Conservation (phyloP, 768 basidiomycete species). For the Gyrodon lividus region DNA sequence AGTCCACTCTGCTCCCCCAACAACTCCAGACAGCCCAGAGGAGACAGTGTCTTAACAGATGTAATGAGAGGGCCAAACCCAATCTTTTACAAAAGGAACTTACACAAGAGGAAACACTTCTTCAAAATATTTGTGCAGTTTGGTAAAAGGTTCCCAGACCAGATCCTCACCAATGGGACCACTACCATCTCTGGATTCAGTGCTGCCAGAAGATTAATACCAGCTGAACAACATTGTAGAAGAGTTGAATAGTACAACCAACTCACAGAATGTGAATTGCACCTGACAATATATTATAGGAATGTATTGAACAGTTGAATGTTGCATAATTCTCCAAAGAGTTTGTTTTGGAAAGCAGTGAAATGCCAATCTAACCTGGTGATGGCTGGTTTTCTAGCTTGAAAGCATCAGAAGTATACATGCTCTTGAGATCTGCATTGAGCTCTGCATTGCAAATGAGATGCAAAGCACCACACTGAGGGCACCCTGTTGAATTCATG, state of each 20-base stretch:
- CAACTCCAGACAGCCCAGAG: too few species aligned
- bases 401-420: conserved; percentile 34
- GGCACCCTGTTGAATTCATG: conserved; percentile 22
- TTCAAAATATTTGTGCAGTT: conserved; percentile 13
- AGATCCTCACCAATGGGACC: conserved; percentile 42
- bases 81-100: conserved; percentile 4
- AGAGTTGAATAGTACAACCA: conserved; percentile 1
- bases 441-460: conserved; percentile 29
- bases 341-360: too few species aligned
- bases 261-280: conserved; percentile 39
- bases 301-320: too few species aligned
- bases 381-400: too few species aligned
- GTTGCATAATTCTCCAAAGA: too few species aligned
- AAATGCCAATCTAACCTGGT: too few species aligned
- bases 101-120: conserved; percentile 63
- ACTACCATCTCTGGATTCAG: conserved; percentile 47
- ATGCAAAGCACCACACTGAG: conserved; percentile 28
- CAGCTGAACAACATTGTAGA: neutral
- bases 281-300: conserved; percentile 32
- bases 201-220: conserved; percentile 27
- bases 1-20: too few species aligned
- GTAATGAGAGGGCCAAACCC: neutral
- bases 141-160: conserved; percentile 21
- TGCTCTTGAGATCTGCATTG: conserved; percentile 26
- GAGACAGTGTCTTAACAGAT: conserved; percentile 35